A percentile compares a stretch with the other conserved stretches of the same genome.
These are phyloP conservation scores for Nemania sp. DNA, from an alignment of 2,329 filamentous ascomycete species.

Conservation along the genomic window DNA sequence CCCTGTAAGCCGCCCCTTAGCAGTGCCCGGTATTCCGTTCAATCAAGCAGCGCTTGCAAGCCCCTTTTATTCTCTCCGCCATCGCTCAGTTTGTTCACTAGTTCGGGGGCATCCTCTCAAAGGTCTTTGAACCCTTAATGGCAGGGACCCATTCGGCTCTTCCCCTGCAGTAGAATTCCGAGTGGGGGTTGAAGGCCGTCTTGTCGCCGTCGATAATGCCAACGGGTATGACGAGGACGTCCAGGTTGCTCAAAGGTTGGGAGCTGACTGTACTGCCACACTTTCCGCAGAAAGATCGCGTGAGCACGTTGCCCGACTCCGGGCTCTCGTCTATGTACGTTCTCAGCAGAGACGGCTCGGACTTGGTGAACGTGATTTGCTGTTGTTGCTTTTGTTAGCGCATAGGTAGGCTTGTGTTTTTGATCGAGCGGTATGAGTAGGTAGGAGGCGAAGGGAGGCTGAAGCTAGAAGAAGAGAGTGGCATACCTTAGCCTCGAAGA, in stretches of 20 bases:
- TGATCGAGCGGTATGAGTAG: not conserved
- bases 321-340: constrained; percentile 26
- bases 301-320: constrained; percentile 28
- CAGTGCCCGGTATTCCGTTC: too few relatives aligned
- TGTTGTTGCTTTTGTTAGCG: constrained; percentile 7
- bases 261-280: constrained; percentile 29
- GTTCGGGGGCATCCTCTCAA: constrained; percentile 17
- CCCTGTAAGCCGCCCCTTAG: too few relatives aligned
- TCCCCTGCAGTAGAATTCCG: constrained; percentile 27
- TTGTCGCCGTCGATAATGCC: constrained; percentile 34
- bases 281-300: constrained; percentile 32
- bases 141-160: constrained; percentile 24
- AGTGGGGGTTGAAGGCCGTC: constrained; percentile 19
- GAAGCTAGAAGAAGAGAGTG: not conserved
- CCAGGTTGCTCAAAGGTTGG: not conserved
- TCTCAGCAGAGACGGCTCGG: constrained; percentile 24
- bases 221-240: constrained; percentile 22
- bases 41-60: too few relatives aligned
- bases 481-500: constrained; percentile 29
- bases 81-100: too few relatives aligned
- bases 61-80: too few relatives aligned
- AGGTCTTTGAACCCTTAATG: constrained; percentile 5
- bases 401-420: not conserved
- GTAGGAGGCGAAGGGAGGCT: not conserved
- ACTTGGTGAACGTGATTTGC: constrained; percentile 29